Evolutionary conservation across 345 rosid genomes (phyloP).

Genomic region (Cardamine resedifolia): DNA sequence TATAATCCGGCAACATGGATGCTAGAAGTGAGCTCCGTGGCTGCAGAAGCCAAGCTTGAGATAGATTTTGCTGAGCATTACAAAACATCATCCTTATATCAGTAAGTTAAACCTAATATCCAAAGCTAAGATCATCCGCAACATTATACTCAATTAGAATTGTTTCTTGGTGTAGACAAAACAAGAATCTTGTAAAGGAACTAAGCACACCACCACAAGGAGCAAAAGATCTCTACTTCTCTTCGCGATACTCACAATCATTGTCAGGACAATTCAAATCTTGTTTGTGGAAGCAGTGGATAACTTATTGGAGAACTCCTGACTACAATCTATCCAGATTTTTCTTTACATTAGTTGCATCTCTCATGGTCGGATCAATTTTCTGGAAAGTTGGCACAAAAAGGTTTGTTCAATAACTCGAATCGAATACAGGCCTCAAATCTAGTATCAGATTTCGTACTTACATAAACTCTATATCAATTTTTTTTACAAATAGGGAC

Average conservation of each 20-base stretch:
- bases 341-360: slow-evolving; percentile 52
- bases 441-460: neutral
- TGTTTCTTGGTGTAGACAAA: slow-evolving; percentile 44
- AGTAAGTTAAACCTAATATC: slow-evolving; percentile 45
- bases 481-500: slow-evolving; percentile 39
- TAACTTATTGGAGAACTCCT: slow-evolving; percentile 79
- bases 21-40: slow-evolving; percentile 84
- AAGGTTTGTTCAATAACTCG: slow-evolving; percentile 39
- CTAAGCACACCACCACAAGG: slow-evolving; percentile 55
- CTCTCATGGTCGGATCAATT: slow-evolving; percentile 58
- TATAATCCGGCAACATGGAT: slow-evolving; percentile 91
- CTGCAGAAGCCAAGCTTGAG: slow-evolving; percentile 63
- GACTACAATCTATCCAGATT: slow-evolving; percentile 61
- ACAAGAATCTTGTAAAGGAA: slow-evolving; percentile 57
- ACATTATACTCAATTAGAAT: neutral
- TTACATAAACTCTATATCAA: neutral
- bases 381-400: slow-evolving; percentile 63
- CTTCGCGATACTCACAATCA: slow-evolving; percentile 51
- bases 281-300: slow-evolving; percentile 71
- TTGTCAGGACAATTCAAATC: slow-evolving; percentile 60
- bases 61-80: slow-evolving; percentile 76
- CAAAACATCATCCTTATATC: slow-evolving; percentile 52
- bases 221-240: slow-evolving; percentile 51
- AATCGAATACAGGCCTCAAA: neutral
- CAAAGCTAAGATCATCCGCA: neutral